A percentile compares a stretch with the other conserved stretches of the same genome.
Evolutionary conservation across 1,284 basidiomycete species (phyloP).

Genomic region (Coriolopsis trogii): DNA sequence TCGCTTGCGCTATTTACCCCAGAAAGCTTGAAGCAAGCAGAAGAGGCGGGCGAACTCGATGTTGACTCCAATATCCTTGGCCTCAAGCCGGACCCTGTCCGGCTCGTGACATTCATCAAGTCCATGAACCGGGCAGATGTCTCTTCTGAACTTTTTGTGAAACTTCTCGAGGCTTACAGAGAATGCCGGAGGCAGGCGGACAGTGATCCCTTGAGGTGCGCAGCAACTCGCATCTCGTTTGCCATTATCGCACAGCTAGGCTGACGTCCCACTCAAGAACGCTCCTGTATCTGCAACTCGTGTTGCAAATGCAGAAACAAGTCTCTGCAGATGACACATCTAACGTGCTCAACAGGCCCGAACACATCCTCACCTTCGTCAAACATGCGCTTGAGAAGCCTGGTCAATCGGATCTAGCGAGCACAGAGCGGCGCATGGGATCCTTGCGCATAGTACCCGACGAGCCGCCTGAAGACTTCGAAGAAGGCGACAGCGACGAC

Average conservation of each 20-base stretch:
- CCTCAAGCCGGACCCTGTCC: constrained; percentile 71
- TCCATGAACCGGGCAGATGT: constrained; percentile 69
- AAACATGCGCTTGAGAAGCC: constrained; percentile 61
- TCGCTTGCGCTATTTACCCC: constrained; percentile 53
- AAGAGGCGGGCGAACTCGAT: constrained; percentile 47
- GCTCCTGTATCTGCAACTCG: constrained; percentile 74
- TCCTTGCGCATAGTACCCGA: constrained; percentile 47
- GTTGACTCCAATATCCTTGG: constrained; percentile 62
- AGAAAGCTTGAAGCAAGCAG: constrained; percentile 44
- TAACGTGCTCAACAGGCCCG: constrained; percentile 71
- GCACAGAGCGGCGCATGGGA: constrained; percentile 37
- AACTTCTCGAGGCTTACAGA: constrained; percentile 72
- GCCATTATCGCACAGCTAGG: constrained; percentile 28
- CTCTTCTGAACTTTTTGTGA: constrained; percentile 72
- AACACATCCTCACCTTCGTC: constrained; percentile 78
- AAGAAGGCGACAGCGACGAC: constrained; percentile 60
- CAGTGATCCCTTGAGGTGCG: constrained; percentile 58
- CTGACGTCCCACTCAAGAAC: constrained; percentile 42
- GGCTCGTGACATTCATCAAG: constrained; percentile 69
- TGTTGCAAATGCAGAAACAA: constrained; percentile 77
- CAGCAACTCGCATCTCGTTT: constrained; percentile 4
- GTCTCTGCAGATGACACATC: constrained; percentile 56
- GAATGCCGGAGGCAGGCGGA: constrained; percentile 45
- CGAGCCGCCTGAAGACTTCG: constrained; percentile 36
- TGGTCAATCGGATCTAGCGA: constrained; percentile 22